Conservation (phyloP, 345 rosid genomes). For the Acer negundo region DNA sequence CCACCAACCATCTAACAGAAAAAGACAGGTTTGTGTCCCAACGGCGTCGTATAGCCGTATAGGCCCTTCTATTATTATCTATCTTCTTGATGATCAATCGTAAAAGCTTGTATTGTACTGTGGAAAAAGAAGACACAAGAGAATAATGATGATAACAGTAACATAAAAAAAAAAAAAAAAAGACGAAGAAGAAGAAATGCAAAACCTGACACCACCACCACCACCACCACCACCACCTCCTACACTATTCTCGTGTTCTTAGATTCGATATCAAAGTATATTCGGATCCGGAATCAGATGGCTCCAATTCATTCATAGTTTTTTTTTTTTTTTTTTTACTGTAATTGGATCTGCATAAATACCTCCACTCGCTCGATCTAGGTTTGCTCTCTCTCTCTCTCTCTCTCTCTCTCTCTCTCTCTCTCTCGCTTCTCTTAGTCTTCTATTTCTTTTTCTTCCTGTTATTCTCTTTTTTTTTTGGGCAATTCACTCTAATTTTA, state of each 20-base stretch:
- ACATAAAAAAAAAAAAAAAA: constrained; percentile 6
- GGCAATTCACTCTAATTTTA: background rate
- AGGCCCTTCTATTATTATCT: background rate
- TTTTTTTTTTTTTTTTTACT: background rate
- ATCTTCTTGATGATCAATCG: background rate
- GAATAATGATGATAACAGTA: background rate
- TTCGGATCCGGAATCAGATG: constrained; percentile 9
- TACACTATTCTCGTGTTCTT: constrained; percentile 7
- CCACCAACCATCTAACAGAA: background rate
- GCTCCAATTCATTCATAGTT: background rate
- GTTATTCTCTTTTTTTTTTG: constrained; percentile 11
- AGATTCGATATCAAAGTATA: constrained; percentile 1
- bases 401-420: background rate
- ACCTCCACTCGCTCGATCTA: background rate
- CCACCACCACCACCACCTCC: background rate
- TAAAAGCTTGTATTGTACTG: background rate
- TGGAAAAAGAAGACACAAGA: background rate
- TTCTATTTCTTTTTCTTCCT: background rate
- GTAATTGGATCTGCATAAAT: constrained; percentile 16
- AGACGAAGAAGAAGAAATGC: background rate
- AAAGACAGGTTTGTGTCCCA: background rate
- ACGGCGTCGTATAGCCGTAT: background rate
- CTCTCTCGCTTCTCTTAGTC: background rate
- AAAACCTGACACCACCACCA: background rate
- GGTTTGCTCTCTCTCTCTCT: constrained; percentile 33